Conservation (phyloP, 2,329 filamentous ascomycete species). For the Colletotrichum kahawae region DNA sequence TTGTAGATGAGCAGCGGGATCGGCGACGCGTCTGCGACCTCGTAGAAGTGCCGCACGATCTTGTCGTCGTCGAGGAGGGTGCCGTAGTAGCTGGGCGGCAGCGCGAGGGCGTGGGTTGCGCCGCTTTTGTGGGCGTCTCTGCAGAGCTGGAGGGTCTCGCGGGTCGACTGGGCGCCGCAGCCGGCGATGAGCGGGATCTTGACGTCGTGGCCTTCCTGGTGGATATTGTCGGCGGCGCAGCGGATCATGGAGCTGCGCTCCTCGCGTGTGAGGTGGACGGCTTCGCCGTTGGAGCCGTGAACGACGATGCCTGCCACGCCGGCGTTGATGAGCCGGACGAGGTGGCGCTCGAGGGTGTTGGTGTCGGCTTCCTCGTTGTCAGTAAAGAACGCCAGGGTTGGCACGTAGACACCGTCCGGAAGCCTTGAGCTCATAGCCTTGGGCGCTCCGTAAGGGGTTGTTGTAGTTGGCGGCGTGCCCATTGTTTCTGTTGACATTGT, state of each 20-base stretch:
- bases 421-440: conserved; percentile 6
- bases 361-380: conserved; percentile 37
- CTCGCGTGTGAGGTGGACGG: conserved; percentile 70
- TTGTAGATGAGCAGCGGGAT: conserved; percentile 69
- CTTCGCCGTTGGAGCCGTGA: conserved; percentile 77
- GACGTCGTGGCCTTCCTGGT: conserved; percentile 63
- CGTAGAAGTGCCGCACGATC: conserved; percentile 65
- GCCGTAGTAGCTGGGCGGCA: conserved; percentile 74
- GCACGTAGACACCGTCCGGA: conserved; percentile 39
- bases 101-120: conserved; percentile 70
- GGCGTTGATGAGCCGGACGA: conserved; percentile 48
- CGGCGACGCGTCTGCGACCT: conserved; percentile 61
- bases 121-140: conserved; percentile 67
- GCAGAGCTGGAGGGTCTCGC: conserved; percentile 70
- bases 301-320: conserved; percentile 72
- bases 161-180: conserved; percentile 70
- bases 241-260: conserved; percentile 73
- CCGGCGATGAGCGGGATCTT: conserved; percentile 74
- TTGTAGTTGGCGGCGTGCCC: background rate
- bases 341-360: conserved; percentile 35
- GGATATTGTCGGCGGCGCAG: conserved; percentile 72
- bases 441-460: background rate
- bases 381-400: conserved; percentile 41
- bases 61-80: conserved; percentile 61
- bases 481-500: background rate